Evolutionary conservation across 371 early-diverging fungal species (phyloP).

Genomic region (Mucor piriformis): DNA sequence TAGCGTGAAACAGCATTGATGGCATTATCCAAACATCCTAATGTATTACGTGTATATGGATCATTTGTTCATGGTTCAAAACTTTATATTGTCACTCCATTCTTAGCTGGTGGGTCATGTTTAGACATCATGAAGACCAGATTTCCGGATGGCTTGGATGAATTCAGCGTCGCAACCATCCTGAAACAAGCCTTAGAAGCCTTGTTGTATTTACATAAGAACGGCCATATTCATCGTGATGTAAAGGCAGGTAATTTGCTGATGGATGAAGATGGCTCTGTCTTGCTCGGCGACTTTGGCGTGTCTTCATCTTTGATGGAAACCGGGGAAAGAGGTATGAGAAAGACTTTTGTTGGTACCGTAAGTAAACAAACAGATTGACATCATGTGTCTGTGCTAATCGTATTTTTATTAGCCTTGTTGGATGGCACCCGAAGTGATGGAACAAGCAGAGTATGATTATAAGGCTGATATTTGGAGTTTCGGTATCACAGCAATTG

Average conservation of each 20-base stretch:
- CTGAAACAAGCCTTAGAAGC: conserved; percentile 87
- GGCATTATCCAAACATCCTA: conserved; percentile 84
- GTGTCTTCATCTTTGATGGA: conserved; percentile 82
- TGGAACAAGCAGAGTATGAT: conserved; percentile 82
- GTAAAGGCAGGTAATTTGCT: conserved; percentile 91
- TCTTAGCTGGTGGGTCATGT: conserved; percentile 79
- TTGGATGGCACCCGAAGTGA: conserved; percentile 91
- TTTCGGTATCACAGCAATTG: conserved; percentile 90
- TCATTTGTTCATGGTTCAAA: conserved; percentile 83
- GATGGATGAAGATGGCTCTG: conserved; percentile 83
- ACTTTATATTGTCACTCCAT: conserved; percentile 85
- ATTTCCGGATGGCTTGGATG: conserved; percentile 85
- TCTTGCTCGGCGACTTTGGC: conserved; percentile 90
- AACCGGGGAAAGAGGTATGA: conserved; percentile 70
- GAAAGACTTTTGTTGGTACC: conserved; percentile 93
- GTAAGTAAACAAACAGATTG: conserved; percentile 20
- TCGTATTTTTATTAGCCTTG: conserved; percentile 56
- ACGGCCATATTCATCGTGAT: conserved; percentile 91
- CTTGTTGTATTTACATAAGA: conserved; percentile 84
- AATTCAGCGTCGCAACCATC: conserved; percentile 80
- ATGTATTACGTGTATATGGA: conserved; percentile 82
- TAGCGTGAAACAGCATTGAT: conserved; percentile 88
- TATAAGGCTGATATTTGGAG: conserved; percentile 94
- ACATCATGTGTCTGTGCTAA: neutral
- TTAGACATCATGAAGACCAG: conserved; percentile 88